A percentile compares a stretch with the other conserved stretches of the same genome.
phyloP scores from a whole-genome alignment of 805 yeast species.

The Grigorovia humatica region DNA sequence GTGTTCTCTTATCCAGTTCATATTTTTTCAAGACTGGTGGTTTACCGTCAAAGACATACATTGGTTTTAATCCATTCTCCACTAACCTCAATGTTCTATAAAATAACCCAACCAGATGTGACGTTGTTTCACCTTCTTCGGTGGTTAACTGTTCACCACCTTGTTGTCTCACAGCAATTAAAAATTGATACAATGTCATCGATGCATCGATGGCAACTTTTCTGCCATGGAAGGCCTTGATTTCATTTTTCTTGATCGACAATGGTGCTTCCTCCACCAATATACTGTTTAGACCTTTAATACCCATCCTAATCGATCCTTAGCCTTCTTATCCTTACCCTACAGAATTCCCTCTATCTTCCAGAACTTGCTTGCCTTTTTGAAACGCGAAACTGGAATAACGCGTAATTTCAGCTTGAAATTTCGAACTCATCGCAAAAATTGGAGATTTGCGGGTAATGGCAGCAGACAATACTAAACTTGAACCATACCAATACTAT shows the following conservation, averaged over 20 bases:
- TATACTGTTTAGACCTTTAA: slow-evolving; percentile 74
- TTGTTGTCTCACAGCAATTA: slow-evolving; percentile 92
- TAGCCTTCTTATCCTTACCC: too few relatives aligned
- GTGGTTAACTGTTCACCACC: slow-evolving; percentile 91
- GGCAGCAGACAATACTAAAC: not conserved
- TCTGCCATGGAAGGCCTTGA: slow-evolving; percentile 81
- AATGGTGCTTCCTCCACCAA: slow-evolving; percentile 83
- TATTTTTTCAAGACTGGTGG: slow-evolving; percentile 94
- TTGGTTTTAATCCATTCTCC: slow-evolving; percentile 90
- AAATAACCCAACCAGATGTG: slow-evolving; percentile 94
- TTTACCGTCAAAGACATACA: slow-evolving; percentile 94
- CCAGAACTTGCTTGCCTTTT: too few relatives aligned
- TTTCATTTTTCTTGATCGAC: slow-evolving; percentile 67
- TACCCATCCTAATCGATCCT: too few relatives aligned
- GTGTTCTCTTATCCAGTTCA: slow-evolving; percentile 77
- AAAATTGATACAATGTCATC: slow-evolving; percentile 91
- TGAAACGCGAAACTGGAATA: not conserved
- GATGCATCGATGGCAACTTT: slow-evolving; percentile 96
- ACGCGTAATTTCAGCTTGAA: too few relatives aligned
- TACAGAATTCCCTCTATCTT: too few relatives aligned
- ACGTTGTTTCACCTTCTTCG: slow-evolving; percentile 84
- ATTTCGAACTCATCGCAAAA: not conserved
- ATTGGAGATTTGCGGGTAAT: not conserved
- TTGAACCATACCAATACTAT: not conserved
- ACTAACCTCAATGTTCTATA: slow-evolving; percentile 86